Evolutionary conservation across 257 asterid genomes (phyloP).

Genomic region (Haberlea rhodopensis): DNA sequence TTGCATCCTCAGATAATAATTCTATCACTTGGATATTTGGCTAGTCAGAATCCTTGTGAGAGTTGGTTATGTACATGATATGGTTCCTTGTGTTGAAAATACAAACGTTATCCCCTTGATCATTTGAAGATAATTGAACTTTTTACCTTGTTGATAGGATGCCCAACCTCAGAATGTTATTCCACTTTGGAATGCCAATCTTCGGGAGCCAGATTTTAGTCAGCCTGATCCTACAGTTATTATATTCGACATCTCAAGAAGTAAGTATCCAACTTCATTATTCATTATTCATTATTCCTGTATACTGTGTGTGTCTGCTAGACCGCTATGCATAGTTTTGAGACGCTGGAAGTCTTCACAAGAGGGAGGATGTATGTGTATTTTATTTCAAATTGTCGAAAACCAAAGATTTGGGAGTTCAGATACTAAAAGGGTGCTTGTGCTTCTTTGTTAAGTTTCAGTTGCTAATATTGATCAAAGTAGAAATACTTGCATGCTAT

Average conservation of each 20-base stretch:
- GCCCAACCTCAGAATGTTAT: slow-evolving; percentile 77
- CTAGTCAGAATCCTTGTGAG: too few relatives aligned
- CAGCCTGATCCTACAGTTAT: slow-evolving; percentile 69
- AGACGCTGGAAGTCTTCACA: slow-evolving; percentile 83
- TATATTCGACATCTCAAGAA: slow-evolving; percentile 55
- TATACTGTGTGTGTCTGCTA: slow-evolving; percentile 18
- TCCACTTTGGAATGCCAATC: slow-evolving; percentile 90
- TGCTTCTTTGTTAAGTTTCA: neutral
- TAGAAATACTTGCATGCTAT: too few relatives aligned
- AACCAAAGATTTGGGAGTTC: slow-evolving; percentile 13
- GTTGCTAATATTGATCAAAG: neutral
- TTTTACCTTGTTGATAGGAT: slow-evolving; percentile 49
- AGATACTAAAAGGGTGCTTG: slow-evolving; percentile 5
- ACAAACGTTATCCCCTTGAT: too few relatives aligned
- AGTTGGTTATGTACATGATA: too few relatives aligned
- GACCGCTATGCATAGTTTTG: slow-evolving; percentile 65
- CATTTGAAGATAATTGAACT: too few relatives aligned
- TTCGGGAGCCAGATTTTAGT: slow-evolving; percentile 75
- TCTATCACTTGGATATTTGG: too few relatives aligned
- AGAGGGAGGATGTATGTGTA: slow-evolving; percentile 73
- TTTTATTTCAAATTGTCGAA: slow-evolving; percentile 32
- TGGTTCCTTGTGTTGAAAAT: too few relatives aligned
- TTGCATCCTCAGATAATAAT: too few relatives aligned
- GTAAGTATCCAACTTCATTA: slow-evolving; percentile 42
- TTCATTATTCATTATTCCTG: slow-evolving; percentile 3